Evolutionary conservation across 2,329 filamentous ascomycete species (phyloP).

Genomic region (Colletotrichum lini): DNA sequence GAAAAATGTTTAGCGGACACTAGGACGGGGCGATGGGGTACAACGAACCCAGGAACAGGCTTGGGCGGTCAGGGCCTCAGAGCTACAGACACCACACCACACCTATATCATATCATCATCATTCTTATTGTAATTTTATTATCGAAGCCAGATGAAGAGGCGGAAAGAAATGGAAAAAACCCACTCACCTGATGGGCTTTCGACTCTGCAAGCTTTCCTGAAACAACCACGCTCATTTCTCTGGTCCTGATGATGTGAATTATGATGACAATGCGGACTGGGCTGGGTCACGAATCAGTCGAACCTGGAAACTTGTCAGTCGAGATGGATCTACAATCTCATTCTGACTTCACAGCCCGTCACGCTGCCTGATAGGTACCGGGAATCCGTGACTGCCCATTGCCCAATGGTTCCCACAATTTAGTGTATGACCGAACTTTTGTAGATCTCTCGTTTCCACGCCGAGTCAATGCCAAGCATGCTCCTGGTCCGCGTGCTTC

Average conservation of each 20-base stretch:
- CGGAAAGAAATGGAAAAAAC: not conserved
- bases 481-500: not conserved
- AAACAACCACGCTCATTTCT: not conserved
- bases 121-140: slow-evolving; percentile 41
- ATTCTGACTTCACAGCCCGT: not conserved
- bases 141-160: not conserved
- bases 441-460: slow-evolving; percentile 6
- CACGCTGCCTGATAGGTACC: too few species aligned
- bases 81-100: not conserved
- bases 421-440: not conserved
- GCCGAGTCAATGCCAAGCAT: slow-evolving; percentile 15
- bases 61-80: not conserved
- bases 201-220: not conserved
- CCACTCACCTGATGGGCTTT: not conserved
- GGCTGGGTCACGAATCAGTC: too few species aligned
- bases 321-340: not conserved
- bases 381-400: too few species aligned
- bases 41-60: slow-evolving; percentile 1
- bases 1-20: not conserved
- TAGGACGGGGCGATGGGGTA: not conserved
- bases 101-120: slow-evolving; percentile 16
- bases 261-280: not conserved
- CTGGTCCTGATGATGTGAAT: not conserved
- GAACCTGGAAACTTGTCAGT: too few species aligned
- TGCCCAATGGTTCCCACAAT: too few species aligned